Base-by-base conservation (phyloP, 768 basidiomycete species). In the Mycena olivaceomarginata region DNA sequence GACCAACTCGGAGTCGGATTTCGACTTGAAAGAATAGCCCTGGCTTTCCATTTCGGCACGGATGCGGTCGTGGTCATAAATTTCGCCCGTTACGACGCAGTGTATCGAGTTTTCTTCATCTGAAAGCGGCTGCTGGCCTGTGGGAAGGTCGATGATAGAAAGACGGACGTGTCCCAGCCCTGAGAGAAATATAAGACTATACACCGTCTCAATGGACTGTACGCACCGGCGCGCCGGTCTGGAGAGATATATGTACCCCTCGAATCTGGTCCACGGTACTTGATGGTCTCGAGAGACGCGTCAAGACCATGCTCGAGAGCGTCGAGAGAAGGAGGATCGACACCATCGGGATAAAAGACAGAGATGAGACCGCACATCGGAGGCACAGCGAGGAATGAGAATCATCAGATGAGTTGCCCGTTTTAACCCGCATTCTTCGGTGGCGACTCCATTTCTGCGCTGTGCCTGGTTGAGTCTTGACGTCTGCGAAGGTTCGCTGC, bases 11-110 rank as follows among this genome's bases (percentile, higher is more conserved):
- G 59, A 60, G 31, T 60, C 59, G 13, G 59, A 60, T 16, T 37
- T 25, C 2, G 59, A 15, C 13, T 60, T 60, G 59, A 60, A 60
- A 25, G 59, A 60, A 37, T 60, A 37, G 3, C 59, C 59, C 31
- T 60, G 59, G 2, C 8, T 37, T 9, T 37, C 12, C 15, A 60
- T 16, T 37, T 60, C 59, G 5, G 59, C 31, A 31, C 59, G 59
- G 18, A 60, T 25, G 13, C 59, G 59, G 25, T 60, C 72, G 57
- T 78, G 64, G 56, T 78, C 77, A 43, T 78, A 76, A 43, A 78
- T 41, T 60, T 78, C 77, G 31, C 77, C 77, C 18, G 63, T 76
- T 11, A 78, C 77, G 18, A 78, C 60, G 22, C 65, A 67, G 37
- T 78, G 74, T 15, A 78, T 67, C 18, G 63, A n/a, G 4, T 70